Conservation (phyloP, 768 basidiomycete species). For the Boletus reticuloceps region DNA sequence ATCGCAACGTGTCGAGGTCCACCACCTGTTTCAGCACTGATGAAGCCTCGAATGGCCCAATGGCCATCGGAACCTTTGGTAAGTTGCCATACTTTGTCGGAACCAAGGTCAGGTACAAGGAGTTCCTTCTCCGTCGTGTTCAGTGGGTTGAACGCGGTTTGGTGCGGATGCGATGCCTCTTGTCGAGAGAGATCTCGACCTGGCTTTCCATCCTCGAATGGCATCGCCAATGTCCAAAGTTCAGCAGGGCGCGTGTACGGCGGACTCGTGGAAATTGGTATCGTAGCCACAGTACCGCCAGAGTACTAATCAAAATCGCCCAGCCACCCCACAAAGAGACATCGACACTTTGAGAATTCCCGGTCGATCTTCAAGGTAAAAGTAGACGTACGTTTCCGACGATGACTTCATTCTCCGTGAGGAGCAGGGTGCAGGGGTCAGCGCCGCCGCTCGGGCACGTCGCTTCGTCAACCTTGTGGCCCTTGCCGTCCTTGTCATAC, state of each 20-base stretch:
- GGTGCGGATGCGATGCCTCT: slow-evolving; percentile 74
- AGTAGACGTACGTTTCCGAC: slow-evolving; percentile 65
- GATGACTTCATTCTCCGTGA: slow-evolving; percentile 55
- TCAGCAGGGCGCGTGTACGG: slow-evolving; percentile 42
- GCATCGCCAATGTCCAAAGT: slow-evolving; percentile 35
- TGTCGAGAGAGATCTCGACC: slow-evolving; percentile 72
- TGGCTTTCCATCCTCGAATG: slow-evolving; percentile 41
- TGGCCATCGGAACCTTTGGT: slow-evolving; percentile 39
- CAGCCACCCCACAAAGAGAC: neutral
- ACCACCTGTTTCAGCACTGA: slow-evolving; percentile 52
- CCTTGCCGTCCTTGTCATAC: slow-evolving; percentile 50
- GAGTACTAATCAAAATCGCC: slow-evolving; percentile 52
- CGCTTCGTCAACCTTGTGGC: slow-evolving; percentile 41
- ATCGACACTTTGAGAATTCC: neutral
- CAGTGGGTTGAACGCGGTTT: slow-evolving; percentile 46
- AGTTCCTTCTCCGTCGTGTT: slow-evolving; percentile 52
- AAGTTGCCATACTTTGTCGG: slow-evolving; percentile 63
- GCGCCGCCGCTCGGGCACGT: slow-evolving; percentile 49
- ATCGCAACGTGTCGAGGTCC: slow-evolving; percentile 72
- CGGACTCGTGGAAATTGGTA: slow-evolving; percentile 51
- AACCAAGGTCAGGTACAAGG: slow-evolving; percentile 73
- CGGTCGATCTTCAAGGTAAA: neutral
- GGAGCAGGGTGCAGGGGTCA: slow-evolving; percentile 64
- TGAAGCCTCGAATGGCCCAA: slow-evolving; percentile 50
- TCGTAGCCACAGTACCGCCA: slow-evolving; percentile 53